A percentile compares a stretch with the other conserved stretches of the same genome.
Evolutionary conservation across 768 basidiomycete species (phyloP).

Genomic region (Collybia nuda): DNA sequence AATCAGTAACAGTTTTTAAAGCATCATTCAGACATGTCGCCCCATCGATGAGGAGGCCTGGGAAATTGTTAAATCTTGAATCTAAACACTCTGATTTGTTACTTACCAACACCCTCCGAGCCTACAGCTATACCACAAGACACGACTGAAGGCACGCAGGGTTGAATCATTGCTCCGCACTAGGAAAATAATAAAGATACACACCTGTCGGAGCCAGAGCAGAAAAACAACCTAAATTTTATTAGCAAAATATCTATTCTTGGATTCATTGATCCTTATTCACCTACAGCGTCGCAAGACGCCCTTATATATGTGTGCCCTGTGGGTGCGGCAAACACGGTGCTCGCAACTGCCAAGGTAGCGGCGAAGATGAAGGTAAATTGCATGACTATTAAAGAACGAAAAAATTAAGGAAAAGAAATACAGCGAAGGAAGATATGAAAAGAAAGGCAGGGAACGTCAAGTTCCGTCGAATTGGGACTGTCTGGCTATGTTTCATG

Average conservation of each 20-base stretch:
- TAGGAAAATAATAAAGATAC: neutral
- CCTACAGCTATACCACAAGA: constrained; percentile 1
- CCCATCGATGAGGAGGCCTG: neutral
- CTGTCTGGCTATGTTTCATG: too few relatives aligned
- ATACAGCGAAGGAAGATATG: neutral
- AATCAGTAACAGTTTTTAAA: too few relatives aligned
- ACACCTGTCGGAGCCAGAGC: constrained; percentile 3
- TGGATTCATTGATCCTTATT: neutral
- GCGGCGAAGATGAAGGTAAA: neutral
- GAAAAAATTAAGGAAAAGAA: neutral
- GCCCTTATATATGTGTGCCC: too few relatives aligned
- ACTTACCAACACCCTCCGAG: constrained; percentile 1
- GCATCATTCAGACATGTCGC: neutral
- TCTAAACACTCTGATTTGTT: neutral
- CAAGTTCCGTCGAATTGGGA: constrained; percentile 2
- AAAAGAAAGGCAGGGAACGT: constrained; percentile 3
- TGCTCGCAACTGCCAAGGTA: too few relatives aligned
- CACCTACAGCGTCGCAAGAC: neutral
- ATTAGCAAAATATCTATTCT: neutral
- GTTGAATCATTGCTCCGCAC: neutral
- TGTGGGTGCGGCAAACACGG: too few relatives aligned
- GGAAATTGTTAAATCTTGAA: too few relatives aligned
- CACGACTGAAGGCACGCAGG: neutral
- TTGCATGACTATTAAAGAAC: constrained; percentile 1
- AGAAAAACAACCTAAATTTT: constrained; percentile 1